Percentiles rank a stretch among this genome's conserved stretches.
Conservation (phyloP, 1,284 basidiomycete species). For the Trametes sp. region DNA sequence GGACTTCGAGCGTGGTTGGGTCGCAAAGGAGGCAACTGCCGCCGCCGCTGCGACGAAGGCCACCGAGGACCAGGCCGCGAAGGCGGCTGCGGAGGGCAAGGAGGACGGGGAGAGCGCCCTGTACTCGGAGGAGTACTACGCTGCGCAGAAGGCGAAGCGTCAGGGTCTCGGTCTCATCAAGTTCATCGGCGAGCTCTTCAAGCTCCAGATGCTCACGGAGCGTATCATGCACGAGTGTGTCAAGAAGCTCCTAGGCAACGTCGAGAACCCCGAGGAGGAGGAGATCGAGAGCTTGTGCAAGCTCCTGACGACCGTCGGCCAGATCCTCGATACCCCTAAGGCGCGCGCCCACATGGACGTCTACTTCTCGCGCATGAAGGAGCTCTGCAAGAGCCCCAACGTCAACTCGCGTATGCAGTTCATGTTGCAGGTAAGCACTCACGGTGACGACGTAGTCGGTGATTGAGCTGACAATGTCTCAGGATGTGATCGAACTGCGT, state of each 20-base stretch:
- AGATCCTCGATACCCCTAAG: slow-evolving; percentile 82
- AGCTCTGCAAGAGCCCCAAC: slow-evolving; percentile 76
- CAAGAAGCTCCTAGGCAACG: slow-evolving; percentile 90
- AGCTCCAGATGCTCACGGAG: slow-evolving; percentile 67
- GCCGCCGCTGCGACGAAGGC: slow-evolving; percentile 46
- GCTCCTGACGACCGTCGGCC: slow-evolving; percentile 89
- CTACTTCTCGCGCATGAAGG: slow-evolving; percentile 91
- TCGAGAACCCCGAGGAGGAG: slow-evolving; percentile 94
- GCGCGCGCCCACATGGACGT: slow-evolving; percentile 88
- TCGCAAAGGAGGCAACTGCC: slow-evolving; percentile 45
- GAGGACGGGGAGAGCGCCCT: not conserved
- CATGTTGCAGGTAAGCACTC: slow-evolving; percentile 82
- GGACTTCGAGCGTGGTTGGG: slow-evolving; percentile 42
- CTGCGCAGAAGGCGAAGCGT: slow-evolving; percentile 90
- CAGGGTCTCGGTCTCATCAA: slow-evolving; percentile 95
- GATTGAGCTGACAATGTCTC: not conserved
- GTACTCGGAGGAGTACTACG: slow-evolving; percentile 4
- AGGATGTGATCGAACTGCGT: slow-evolving; percentile 84
- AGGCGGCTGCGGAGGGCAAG: slow-evolving; percentile 64
- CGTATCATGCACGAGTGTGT: slow-evolving; percentile 91
- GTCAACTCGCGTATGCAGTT: slow-evolving; percentile 91
- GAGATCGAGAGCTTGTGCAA: slow-evolving; percentile 96
- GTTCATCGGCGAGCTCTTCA: slow-evolving; percentile 98
- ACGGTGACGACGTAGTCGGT: not conserved
- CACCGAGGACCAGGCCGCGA: slow-evolving; percentile 63